These are phyloP conservation scores for Oryza glaberrima DNA, from an alignment of 176 grass and related monocot genomes.

Conservation along the genomic window DNA sequence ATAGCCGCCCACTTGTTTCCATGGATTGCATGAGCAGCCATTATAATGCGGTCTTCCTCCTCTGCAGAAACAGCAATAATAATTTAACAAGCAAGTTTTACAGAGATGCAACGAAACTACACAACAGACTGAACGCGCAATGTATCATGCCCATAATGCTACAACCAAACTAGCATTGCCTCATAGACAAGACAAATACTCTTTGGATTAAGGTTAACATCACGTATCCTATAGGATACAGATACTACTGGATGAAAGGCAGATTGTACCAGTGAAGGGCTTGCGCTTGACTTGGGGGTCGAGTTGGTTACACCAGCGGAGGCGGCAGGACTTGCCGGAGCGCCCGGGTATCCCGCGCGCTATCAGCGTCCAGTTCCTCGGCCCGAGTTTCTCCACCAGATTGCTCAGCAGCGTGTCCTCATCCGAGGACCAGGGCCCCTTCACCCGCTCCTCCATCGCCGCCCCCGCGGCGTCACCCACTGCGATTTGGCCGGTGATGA, in stretches of 20 bases:
- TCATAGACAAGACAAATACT: neutral
- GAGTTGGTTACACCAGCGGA: constrained; percentile 98
- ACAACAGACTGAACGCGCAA: neutral
- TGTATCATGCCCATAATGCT: constrained; percentile 21
- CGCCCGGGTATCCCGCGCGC: constrained; percentile 79
- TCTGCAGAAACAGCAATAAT: constrained; percentile 57
- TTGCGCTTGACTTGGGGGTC: constrained; percentile 97
- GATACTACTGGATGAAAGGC: neutral
- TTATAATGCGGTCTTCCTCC: constrained; percentile 92
- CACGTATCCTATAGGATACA: constrained; percentile 20
- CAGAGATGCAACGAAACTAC: neutral
- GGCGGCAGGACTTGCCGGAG: constrained; percentile 94
- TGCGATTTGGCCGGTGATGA: neutral
- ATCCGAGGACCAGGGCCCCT: constrained; percentile 84
- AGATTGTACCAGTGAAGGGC: constrained; percentile 85
- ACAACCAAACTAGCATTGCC: neutral
- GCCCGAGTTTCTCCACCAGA: constrained; percentile 70
- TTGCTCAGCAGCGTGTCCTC: constrained; percentile 75
- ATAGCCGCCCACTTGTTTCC: constrained; percentile 97
- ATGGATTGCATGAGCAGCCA: constrained; percentile 76
- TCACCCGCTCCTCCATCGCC: constrained; percentile 67
- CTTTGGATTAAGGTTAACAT: neutral
- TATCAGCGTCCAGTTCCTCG: constrained; percentile 90
- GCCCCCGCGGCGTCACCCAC: constrained; percentile 21
- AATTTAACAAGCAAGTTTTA: constrained; percentile 22